Evolutionary conservation across 163 green algal genomes (phyloP).

Genomic region (Chloroidium sp.): DNA sequence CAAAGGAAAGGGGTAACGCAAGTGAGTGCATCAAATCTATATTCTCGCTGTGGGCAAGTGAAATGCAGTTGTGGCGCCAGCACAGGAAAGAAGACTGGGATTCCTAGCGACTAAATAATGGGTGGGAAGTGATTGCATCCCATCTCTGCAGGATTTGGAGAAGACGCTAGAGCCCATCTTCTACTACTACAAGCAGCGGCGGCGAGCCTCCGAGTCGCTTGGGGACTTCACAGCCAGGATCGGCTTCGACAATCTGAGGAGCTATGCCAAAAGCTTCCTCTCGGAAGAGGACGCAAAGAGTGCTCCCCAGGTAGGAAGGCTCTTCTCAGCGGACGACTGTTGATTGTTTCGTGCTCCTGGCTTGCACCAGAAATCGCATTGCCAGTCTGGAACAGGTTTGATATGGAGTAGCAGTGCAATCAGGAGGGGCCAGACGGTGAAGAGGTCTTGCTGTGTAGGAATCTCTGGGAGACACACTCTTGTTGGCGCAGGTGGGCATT

Average conservation of each 20-base stretch:
- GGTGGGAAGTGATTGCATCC: conserved; percentile 5
- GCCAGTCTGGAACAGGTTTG: no score
- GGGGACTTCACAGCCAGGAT: conserved; percentile 82
- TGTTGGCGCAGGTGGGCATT: conserved; percentile 37
- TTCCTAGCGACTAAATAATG: not conserved
- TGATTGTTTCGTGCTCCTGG: not conserved
- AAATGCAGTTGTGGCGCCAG: no score
- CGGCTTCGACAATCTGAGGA: conserved; percentile 49
- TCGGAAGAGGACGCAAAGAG: conserved; percentile 6
- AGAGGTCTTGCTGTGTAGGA: not conserved
- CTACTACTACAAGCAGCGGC: conserved; percentile 50
- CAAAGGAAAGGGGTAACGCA: no score
- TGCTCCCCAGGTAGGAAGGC: not conserved
- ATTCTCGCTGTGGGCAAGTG: no score
- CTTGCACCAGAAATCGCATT: no score
- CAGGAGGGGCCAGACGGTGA: no score
- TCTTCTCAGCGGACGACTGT: not conserved
- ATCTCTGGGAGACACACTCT: not conserved
- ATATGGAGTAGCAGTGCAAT: no score
- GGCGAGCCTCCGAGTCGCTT: conserved; percentile 62
- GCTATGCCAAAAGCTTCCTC: conserved; percentile 24
- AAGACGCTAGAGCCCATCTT: conserved; percentile 86
- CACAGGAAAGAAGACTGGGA: not conserved
- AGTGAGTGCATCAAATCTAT: no score
- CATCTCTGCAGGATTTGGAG: conserved; percentile 79